phyloP scores from a whole-genome alignment of 2,329 filamentous ascomycete species.

The Penicillium sp. region DNA sequence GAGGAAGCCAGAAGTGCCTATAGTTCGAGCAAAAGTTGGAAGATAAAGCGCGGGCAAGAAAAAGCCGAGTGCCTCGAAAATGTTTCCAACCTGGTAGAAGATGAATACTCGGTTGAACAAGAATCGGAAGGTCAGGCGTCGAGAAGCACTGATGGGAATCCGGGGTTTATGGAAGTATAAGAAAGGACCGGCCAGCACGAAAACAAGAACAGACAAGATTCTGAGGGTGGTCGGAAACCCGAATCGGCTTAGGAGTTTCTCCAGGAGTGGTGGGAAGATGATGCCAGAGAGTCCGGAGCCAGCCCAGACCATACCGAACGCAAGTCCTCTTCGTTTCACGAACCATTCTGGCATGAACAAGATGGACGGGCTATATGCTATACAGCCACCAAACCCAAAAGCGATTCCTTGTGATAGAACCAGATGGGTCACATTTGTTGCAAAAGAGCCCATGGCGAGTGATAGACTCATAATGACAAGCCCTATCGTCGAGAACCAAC shows the following conservation, averaged over 20 bases:
- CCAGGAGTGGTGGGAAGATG: constrained; percentile 43
- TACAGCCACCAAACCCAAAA: constrained; percentile 45
- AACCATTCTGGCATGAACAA: constrained; percentile 51
- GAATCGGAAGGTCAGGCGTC: constrained; percentile 41
- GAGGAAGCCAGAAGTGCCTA: constrained; percentile 22
- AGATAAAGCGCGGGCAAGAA: constrained; percentile 39
- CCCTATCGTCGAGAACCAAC: constrained; percentile 21
- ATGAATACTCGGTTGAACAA: constrained; percentile 37
- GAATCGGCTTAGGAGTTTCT: constrained; percentile 40
- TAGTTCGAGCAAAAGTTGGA: constrained; percentile 32
- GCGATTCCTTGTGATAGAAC: constrained; percentile 26
- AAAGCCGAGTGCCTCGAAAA: constrained; percentile 33
- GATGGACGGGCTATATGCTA: constrained; percentile 47
- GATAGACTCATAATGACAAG: constrained; percentile 23
- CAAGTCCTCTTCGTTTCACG: constrained; percentile 43
- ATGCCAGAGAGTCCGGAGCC: constrained; percentile 39
- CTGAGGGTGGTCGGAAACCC: constrained; percentile 45
- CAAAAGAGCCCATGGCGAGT: constrained; percentile 24
- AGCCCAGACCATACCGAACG: constrained; percentile 44
- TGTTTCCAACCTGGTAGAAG: constrained; percentile 46
- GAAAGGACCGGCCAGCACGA: constrained; percentile 21
- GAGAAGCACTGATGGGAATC: constrained; percentile 33
- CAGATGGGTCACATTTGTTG: constrained; percentile 21
- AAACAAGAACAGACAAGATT: constrained; percentile 37
- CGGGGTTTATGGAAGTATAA: constrained; percentile 41